Percentiles rank a stretch among this genome's conserved stretches.
Conservation (phyloP, 1,139 yeast species). For the Pichia sp. region DNA sequence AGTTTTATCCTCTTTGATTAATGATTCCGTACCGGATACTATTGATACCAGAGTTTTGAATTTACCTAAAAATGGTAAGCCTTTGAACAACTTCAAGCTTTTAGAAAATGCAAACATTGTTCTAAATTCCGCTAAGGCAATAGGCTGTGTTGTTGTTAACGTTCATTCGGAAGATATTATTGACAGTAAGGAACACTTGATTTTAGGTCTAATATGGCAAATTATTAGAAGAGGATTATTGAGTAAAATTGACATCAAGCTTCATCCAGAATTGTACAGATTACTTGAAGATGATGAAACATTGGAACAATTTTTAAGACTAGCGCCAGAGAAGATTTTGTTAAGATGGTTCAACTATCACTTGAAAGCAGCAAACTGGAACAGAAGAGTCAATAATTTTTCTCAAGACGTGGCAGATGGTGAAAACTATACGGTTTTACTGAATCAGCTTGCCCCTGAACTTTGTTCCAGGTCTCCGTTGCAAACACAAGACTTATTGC, state of each 20-base stretch:
- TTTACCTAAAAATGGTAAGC: slow-evolving; percentile 71
- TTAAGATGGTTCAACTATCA: slow-evolving; percentile 97
- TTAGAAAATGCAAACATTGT: slow-evolving; percentile 96
- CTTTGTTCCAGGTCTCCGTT: slow-evolving; percentile 76
- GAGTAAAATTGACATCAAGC: slow-evolving; percentile 88
- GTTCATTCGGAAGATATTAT: slow-evolving; percentile 96
- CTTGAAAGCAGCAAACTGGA: slow-evolving; percentile 87
- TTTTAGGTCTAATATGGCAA: slow-evolving; percentile 96
- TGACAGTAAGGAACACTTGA: slow-evolving; percentile 94
- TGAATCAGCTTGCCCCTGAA: slow-evolving; percentile 83
- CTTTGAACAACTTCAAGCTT: slow-evolving; percentile 91
- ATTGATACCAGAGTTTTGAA: slow-evolving; percentile 96
- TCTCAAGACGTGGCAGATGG: slow-evolving; percentile 88
- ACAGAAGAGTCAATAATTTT: slow-evolving; percentile 78
- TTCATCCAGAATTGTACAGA: slow-evolving; percentile 95
- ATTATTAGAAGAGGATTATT: slow-evolving; percentile 92
- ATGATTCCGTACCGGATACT: slow-evolving; percentile 96
- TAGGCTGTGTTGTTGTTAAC: slow-evolving; percentile 96
- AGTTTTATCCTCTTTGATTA: slow-evolving; percentile 84
- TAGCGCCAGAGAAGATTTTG: slow-evolving; percentile 96
- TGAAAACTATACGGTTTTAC: slow-evolving; percentile 84
- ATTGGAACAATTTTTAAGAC: slow-evolving; percentile 86
- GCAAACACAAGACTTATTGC: slow-evolving; percentile 60
- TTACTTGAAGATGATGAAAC: slow-evolving; percentile 94
- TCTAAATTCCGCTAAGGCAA: slow-evolving; percentile 96